phyloP scores from a whole-genome alignment of 371 early-diverging fungal species.

The Encephalitozoon hellem region DNA sequence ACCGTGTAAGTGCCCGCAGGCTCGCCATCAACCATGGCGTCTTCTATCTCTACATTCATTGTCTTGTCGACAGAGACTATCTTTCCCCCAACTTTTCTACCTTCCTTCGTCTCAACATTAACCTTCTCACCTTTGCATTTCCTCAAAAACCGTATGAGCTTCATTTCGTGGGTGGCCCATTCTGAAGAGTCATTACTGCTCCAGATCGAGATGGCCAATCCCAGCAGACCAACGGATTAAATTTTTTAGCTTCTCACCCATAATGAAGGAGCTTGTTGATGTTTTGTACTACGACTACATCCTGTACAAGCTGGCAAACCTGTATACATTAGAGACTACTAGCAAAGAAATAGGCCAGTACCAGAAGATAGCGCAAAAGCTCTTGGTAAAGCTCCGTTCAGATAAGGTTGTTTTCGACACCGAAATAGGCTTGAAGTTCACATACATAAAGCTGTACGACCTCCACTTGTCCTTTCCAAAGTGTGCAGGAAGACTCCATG shows the following conservation, averaged over 20 bases:
- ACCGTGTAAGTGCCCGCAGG: neutral
- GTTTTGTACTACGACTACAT: slow-evolving; percentile 2
- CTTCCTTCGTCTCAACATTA: slow-evolving; percentile 16
- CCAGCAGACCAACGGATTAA: neutral
- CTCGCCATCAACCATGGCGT: neutral
- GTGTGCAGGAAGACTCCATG: neutral
- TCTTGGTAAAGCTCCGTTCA: neutral
- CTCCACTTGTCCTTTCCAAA: slow-evolving; percentile 1
- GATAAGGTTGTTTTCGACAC: neutral
- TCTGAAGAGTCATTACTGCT: neutral
- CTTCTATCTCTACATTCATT: neutral
- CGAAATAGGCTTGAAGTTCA: neutral
- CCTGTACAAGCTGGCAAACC: neutral
- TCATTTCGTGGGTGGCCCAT: neutral
- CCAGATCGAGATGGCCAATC: neutral
- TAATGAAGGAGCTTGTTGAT: slow-evolving; percentile 4
- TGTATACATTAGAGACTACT: neutral
- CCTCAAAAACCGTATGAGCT: neutral
- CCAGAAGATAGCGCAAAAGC: neutral
- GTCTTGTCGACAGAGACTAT: neutral
- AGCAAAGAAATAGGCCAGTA: neutral
- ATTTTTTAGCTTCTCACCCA: slow-evolving; percentile 2
- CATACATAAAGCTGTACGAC: neutral
- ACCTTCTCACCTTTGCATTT: slow-evolving; percentile 6
- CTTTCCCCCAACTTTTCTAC: neutral